These are phyloP conservation scores for Physcomitrellopsis africana DNA, from an alignment of 225 moss, liverwort and hornwort genomes.

Conservation along the genomic window DNA sequence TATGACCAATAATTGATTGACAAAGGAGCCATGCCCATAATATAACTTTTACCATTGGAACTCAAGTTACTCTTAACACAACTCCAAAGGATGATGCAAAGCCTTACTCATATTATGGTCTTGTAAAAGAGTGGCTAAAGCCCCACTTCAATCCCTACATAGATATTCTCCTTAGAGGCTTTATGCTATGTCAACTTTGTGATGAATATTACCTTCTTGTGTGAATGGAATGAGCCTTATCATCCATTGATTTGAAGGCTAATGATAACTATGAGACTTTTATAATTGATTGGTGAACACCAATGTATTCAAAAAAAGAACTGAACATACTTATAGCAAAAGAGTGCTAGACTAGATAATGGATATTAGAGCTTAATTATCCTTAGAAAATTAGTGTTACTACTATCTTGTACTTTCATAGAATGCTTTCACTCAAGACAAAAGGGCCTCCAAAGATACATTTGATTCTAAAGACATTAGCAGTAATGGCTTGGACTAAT, in stretches of 20 bases:
- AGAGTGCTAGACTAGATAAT: not conserved
- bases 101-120: not conserved
- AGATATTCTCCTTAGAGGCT: not conserved
- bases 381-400: not conserved
- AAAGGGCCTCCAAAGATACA: conserved; percentile 8
- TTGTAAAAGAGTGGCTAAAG: not conserved
- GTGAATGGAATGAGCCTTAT: not conserved
- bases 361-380: not conserved
- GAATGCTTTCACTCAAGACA: not conserved
- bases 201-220: not conserved
- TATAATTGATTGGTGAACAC: not conserved
- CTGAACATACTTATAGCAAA: not conserved
- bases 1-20: too few relatives aligned
- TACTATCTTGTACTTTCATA: not conserved
- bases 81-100: not conserved
- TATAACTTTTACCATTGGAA: too few relatives aligned
- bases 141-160: not conserved
- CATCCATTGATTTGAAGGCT: not conserved
- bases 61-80: too few relatives aligned
- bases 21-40: too few relatives aligned
- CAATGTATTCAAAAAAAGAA: not conserved
- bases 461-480: not conserved
- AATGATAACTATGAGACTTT: not conserved
- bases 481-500: conserved; percentile 7
- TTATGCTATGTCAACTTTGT: not conserved